Percentiles rank a stretch among this genome's conserved stretches.
phyloP scores from a whole-genome alignment of 192 early-diverging fungal species.

The Ambispora gerdemannii region DNA sequence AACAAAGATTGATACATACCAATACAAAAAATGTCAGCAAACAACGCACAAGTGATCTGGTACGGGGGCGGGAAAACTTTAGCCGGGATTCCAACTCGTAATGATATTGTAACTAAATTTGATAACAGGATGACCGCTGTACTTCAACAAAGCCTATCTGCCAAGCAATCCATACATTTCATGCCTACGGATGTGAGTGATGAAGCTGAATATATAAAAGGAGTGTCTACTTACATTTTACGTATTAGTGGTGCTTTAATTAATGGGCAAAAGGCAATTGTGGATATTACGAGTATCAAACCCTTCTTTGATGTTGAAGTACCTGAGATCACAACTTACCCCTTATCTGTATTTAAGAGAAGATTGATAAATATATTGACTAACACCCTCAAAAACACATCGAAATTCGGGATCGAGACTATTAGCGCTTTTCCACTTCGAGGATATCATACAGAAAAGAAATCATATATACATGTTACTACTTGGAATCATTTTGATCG shows the following conservation, averaged over 20 bases:
- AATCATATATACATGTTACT: not conserved
- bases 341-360: not conserved
- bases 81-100: too few relatives aligned
- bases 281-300: not conserved
- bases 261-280: slow-evolving; percentile 3
- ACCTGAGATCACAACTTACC: not conserved
- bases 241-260: not conserved
- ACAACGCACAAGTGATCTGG: too few relatives aligned
- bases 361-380: not conserved
- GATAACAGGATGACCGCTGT: not conserved
- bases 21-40: too few relatives aligned
- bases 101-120: too few relatives aligned
- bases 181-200: not conserved
- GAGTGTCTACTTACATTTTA: not conserved
- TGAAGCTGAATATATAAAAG: not conserved
- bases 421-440: not conserved
- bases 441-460: slow-evolving; percentile 3
- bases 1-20: too few relatives aligned
- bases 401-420: not conserved
- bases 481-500: too few relatives aligned
- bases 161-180: not conserved
- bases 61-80: too few relatives aligned
- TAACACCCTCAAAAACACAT: not conserved
- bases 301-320: not conserved
- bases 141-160: not conserved